Evolutionary conservation across 106 monocot species (phyloP).

Genomic region (Dioscorea alata): DNA sequence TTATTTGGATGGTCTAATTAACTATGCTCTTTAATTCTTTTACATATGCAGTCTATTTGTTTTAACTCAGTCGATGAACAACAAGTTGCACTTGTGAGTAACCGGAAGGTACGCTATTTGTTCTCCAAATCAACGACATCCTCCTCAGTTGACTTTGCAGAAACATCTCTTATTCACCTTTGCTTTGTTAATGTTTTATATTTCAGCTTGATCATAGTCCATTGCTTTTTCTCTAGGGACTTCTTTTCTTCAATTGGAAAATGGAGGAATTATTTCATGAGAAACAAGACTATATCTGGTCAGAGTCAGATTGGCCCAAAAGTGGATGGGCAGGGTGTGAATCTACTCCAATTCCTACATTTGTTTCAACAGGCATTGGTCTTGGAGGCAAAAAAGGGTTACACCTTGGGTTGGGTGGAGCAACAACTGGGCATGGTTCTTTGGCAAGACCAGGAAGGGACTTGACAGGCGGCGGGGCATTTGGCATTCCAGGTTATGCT

Average conservation of each 20-base stretch:
- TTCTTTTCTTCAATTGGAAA: constrained; percentile 68
- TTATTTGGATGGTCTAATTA: too few relatives aligned
- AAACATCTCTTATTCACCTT: constrained; percentile 3
- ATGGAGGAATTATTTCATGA: constrained; percentile 16
- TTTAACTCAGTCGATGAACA: constrained; percentile 70
- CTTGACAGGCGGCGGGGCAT: constrained; percentile 78
- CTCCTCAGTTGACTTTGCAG: background rate
- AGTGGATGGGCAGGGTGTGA: constrained; percentile 72
- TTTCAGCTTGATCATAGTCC: too few relatives aligned
- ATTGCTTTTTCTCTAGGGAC: constrained; percentile 40
- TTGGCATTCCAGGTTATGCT: constrained; percentile 97
- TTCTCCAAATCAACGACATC: background rate
- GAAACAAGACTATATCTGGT: constrained; percentile 62
- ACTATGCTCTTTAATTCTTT: background rate
- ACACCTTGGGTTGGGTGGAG: constrained; percentile 64
- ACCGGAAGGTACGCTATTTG: constrained; percentile 41
- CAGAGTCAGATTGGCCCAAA: constrained; percentile 76
- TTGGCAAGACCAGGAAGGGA: constrained; percentile 70
- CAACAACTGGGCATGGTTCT: constrained; percentile 37
- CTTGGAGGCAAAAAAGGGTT: constrained; percentile 55
- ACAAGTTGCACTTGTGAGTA: constrained; percentile 72
- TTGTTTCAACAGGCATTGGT: constrained; percentile 57
- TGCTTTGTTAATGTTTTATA: too few relatives aligned
- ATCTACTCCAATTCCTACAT: constrained; percentile 57
- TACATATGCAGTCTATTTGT: constrained; percentile 67